Base-by-base conservation (phyloP, 2,329 filamentous ascomycete genomes). In the Trichophyton verrucosum region DNA sequence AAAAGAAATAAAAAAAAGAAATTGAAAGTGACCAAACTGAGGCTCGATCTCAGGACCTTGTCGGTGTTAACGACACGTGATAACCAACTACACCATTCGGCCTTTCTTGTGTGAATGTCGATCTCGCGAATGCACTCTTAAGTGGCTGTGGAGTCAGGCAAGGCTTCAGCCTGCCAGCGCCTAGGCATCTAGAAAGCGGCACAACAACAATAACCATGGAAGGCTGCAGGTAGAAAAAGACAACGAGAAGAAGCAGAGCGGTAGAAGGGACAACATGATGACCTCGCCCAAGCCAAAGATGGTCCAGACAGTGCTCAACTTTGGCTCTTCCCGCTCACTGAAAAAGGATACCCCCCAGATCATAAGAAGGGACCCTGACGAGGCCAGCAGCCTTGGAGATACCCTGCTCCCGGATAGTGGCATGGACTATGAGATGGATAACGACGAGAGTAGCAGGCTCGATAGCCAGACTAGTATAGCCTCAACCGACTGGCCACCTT, bases 231-330 rank as follows among this genome's bases (percentile, higher is more conserved):
- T 38, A 38, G 33, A 38, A 38, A 13, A 13, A 13, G 9, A 30
- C 20, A 24, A 51, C 46, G 24, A 15, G 11, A 22, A 7, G 22
- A 15, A 15, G 24, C 17, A 22, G 46, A 42, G 36, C 20, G 4
- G 22, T 38, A 24, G n/a, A 38, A 4, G 8, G 11, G 33, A 13
- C 33, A 4, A 56, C 11, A 38, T 56, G 51, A 27, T 30, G 33
- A 40, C 27, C 36, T 55, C 38, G 7, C 17, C 51, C 2, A 57
- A 53, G 6, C 38, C 55, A 42, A 62, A 57, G 42, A 57, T 66
- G 60, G 61, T 64, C 36, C 66, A 67, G 57, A 64, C 65, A 22
- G 55, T 62, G 38, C 62, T 67, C n/a, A 65, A 66, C 58, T 66
- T 67, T 22, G 47, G 58, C n/a, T 47, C 30, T 8, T 36, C 30